Conservation (phyloP, 352 stramenopile genomes). For the Phytopythium vexans region DNA sequence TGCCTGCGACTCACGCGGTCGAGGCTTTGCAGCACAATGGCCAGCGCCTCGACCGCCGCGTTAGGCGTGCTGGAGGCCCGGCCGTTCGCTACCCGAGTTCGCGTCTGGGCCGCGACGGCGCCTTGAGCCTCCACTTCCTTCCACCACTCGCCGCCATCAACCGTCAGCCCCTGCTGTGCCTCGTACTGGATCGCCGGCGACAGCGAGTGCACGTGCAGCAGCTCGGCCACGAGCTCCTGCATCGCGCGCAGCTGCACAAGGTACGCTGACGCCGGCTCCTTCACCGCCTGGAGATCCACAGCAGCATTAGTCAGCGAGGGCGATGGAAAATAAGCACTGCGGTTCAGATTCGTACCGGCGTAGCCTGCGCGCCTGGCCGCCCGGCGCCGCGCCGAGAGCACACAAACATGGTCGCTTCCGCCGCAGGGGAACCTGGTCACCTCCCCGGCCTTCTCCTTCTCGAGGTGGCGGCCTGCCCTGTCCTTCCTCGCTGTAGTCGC, state of each 20-base stretch:
- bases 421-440: too few relatives aligned
- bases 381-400: too few relatives aligned
- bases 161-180: slow-evolving; percentile 18
- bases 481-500: too few relatives aligned
- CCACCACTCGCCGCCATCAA: slow-evolving; percentile 44
- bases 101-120: slow-evolving; percentile 12
- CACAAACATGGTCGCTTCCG: too few relatives aligned
- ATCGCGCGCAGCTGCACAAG: slow-evolving; percentile 22
- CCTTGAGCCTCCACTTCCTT: slow-evolving; percentile 31
- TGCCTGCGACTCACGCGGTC: slow-evolving; percentile 14
- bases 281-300: too few relatives aligned
- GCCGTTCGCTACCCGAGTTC: not conserved
- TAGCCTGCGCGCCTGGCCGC: too few relatives aligned
- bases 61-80: not conserved
- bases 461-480: too few relatives aligned
- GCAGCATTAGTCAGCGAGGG: too few relatives aligned
- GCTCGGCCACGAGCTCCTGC: slow-evolving; percentile 24
- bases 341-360: too few relatives aligned
- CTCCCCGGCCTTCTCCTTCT: too few relatives aligned
- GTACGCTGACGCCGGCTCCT: slow-evolving; percentile 11
- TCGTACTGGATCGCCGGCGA: slow-evolving; percentile 32
- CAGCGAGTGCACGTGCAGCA: slow-evolving; percentile 38
- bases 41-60: slow-evolving; percentile 10
- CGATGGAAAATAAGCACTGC: too few relatives aligned
- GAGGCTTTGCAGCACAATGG: slow-evolving; percentile 12